Evolutionary conservation across 306 rosid species (phyloP).

Genomic region (Gillenia trifoliata): DNA sequence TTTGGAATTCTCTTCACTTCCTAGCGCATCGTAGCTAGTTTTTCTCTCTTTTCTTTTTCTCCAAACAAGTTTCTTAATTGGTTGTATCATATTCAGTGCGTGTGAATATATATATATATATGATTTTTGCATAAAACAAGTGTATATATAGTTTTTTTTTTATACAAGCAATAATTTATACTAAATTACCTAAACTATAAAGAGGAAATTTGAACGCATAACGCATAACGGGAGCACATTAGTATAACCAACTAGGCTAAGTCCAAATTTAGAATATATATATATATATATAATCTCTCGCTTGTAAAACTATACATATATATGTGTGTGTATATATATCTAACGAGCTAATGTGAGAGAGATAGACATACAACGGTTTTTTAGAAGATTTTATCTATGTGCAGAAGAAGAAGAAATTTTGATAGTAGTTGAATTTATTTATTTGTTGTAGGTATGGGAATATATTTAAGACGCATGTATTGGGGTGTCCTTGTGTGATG

Average conservation of each 20-base stretch:
- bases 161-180: too few relatives aligned
- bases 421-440: too few relatives aligned
- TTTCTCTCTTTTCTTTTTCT: neutral
- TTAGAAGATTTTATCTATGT: too few relatives aligned
- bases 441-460: conserved; percentile 51
- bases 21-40: neutral
- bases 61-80: neutral
- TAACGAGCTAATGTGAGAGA: neutral
- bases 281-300: neutral
- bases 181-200: too few relatives aligned
- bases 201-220: too few relatives aligned
- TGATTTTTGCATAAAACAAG: neutral
- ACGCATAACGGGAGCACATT: too few relatives aligned
- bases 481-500: conserved; percentile 93
- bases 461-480: conserved; percentile 73
- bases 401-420: too few relatives aligned
- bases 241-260: too few relatives aligned
- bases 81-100: neutral
- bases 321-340: too few relatives aligned
- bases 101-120: neutral
- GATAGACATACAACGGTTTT: neutral
- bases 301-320: neutral
- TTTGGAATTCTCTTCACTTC: neutral
- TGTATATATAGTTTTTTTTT: too few relatives aligned
- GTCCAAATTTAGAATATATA: too few relatives aligned